Percentiles rank a stretch among this genome's conserved stretches.
Conservation (phyloP, 306 rosid genomes). For the Fragaria vesca region DNA sequence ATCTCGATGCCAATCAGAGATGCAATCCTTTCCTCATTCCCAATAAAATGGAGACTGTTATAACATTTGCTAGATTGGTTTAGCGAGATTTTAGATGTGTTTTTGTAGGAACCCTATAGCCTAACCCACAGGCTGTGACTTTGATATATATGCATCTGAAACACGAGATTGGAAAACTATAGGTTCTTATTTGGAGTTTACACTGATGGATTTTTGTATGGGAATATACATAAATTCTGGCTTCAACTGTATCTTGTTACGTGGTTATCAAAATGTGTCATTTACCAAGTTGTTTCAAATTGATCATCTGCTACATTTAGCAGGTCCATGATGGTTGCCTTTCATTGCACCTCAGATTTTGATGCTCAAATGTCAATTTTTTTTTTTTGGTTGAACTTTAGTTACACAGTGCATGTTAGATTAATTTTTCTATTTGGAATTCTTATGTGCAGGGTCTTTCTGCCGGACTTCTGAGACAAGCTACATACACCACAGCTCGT, state of each 20-base stretch:
- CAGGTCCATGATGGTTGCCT: not conserved
- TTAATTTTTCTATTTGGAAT: conserved; percentile 23
- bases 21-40: not conserved
- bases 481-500: conserved; percentile 96
- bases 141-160: not conserved
- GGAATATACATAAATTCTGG: not conserved
- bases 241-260: not conserved
- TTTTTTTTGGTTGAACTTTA: not conserved
- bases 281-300: not conserved
- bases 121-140: not conserved
- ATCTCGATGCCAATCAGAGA: not conserved
- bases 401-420: not conserved
- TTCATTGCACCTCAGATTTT: not conserved
- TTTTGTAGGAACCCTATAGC: not conserved
- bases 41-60: not conserved
- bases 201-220: not conserved
- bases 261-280: not conserved
- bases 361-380: not conserved
- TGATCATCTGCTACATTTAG: not conserved
- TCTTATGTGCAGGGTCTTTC: conserved; percentile 75
- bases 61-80: not conserved
- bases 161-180: not conserved
- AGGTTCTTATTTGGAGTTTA: not conserved
- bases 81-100: not conserved
- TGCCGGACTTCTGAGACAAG: conserved; percentile 95